These are phyloP conservation scores for Phytophthora podocarpi DNA, from an alignment of 352 stramenopile genomes.

Conservation along the genomic window DNA sequence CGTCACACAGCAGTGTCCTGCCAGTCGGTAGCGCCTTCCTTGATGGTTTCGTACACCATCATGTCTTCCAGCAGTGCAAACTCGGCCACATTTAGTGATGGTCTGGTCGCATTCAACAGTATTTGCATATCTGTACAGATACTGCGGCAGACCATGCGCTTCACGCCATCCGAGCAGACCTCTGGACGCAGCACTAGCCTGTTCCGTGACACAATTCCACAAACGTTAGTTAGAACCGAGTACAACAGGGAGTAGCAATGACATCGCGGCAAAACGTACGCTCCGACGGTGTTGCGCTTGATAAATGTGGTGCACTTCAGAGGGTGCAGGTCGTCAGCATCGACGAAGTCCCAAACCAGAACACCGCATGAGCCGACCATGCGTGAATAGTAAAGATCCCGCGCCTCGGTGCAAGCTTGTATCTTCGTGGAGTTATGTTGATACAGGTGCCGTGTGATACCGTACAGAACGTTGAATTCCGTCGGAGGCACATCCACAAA, in stretches of 20 bases:
- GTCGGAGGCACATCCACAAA: constrained; percentile 25
- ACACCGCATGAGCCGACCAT: constrained; percentile 35
- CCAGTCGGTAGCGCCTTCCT: constrained; percentile 26
- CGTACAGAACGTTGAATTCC: constrained; percentile 33
- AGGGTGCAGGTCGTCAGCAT: constrained; percentile 44
- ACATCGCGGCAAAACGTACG: constrained; percentile 30
- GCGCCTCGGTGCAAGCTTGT: constrained; percentile 27
- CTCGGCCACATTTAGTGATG: constrained; percentile 19
- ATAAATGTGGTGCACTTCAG: constrained; percentile 29
- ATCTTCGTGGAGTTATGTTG: constrained; percentile 19
- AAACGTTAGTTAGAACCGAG: not conserved
- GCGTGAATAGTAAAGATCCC: constrained; percentile 36
- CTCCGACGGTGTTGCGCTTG: constrained; percentile 39
- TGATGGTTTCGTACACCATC: constrained; percentile 27
- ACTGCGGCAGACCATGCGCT: constrained; percentile 33
- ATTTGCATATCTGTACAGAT: constrained; percentile 39
- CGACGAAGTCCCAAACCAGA: constrained; percentile 51
- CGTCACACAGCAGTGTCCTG: constrained; percentile 17
- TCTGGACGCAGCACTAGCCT: constrained; percentile 33
- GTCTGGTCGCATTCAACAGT: constrained; percentile 3
- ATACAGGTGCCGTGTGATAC: constrained; percentile 28
- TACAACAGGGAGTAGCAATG: not conserved
- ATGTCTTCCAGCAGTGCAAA: constrained; percentile 30
- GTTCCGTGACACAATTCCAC: not conserved
- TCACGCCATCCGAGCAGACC: constrained; percentile 26